Conservation (phyloP, 2,329 filamentous ascomycete genomes). For the Chalara sp. region DNA sequence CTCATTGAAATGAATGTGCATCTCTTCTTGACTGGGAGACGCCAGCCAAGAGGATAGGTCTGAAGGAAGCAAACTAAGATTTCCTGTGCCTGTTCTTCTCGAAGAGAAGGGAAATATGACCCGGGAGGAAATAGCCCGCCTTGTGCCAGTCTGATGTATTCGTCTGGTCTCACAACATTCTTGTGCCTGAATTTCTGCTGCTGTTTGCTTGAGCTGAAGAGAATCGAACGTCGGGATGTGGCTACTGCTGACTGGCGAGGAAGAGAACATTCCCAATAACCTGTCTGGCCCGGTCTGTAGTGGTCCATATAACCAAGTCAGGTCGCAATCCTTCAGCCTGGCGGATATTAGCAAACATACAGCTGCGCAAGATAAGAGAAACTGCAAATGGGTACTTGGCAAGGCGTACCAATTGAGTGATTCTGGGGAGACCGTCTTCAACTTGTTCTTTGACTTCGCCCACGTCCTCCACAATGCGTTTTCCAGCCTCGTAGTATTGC, state of each 20-base stretch:
- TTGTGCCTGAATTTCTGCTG: constrained; percentile 7
- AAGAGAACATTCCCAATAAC: constrained; percentile 30
- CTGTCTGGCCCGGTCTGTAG: constrained; percentile 64
- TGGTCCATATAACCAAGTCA: constrained; percentile 65
- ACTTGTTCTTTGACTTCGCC: constrained; percentile 83
- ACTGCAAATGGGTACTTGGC: constrained; percentile 19
- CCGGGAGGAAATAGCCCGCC: constrained; percentile 22
- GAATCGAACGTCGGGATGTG: constrained; percentile 37
- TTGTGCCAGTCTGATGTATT: constrained; percentile 1
- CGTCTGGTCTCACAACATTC: background rate
- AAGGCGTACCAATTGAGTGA: constrained; percentile 81
- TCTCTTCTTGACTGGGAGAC: constrained; percentile 60
- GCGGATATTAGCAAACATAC: constrained; percentile 27
- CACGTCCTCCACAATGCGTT: constrained; percentile 97
- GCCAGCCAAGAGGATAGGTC: constrained; percentile 65
- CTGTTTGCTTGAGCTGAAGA: constrained; percentile 60
- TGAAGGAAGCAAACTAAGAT: constrained; percentile 52
- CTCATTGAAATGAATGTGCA: constrained; percentile 93
- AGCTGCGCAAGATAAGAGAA: too few relatives aligned
- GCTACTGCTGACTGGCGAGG: constrained; percentile 39
- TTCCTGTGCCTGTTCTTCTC: constrained; percentile 50
- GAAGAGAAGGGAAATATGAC: constrained; percentile 58
- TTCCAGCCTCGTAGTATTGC: constrained; percentile 76
- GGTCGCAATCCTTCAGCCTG: constrained; percentile 17
- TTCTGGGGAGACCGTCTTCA: constrained; percentile 85